A percentile compares a stretch with the other conserved stretches of the same genome.
Evolutionary conservation across 2,329 filamentous ascomycete species (phyloP).

Genomic region (Rhinocladiella mackenziei): DNA sequence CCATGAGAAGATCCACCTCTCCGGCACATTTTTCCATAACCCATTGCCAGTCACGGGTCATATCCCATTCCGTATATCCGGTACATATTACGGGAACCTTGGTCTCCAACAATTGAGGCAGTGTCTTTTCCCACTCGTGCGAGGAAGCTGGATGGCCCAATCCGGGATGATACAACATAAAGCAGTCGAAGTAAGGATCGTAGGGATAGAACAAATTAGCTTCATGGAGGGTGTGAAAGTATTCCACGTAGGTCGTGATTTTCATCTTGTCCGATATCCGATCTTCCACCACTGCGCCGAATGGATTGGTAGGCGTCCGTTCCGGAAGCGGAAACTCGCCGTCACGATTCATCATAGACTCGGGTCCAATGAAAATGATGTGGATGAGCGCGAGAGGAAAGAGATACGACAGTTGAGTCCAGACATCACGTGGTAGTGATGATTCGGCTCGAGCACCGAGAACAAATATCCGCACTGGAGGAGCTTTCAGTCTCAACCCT

Average conservation of each 20-base stretch:
- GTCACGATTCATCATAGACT: conserved; percentile 92
- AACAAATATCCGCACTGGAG: conserved; percentile 86
- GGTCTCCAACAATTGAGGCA: conserved; percentile 86
- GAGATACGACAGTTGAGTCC: conserved; percentile 89
- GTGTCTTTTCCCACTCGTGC: conserved; percentile 88
- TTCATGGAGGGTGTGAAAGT: conserved; percentile 94
- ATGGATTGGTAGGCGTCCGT: conserved; percentile 80
- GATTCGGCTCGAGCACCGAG: conserved; percentile 96
- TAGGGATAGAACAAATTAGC: conserved; percentile 88
- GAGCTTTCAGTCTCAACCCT: conserved; percentile 76
- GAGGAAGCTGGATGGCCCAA: conserved; percentile 89
- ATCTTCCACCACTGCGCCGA: conserved; percentile 90
- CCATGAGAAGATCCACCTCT: conserved; percentile 86
- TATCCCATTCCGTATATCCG: conserved; percentile 92
- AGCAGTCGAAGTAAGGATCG: conserved; percentile 97
- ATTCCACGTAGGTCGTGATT: conserved; percentile 95
- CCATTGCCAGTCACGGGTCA: conserved; percentile 89
- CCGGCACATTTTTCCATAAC: conserved; percentile 78
- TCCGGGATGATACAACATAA: conserved; percentile 94
- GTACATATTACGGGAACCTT: conserved; percentile 93
- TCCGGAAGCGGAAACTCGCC: conserved; percentile 86
- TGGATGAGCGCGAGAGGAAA: conserved; percentile 92
- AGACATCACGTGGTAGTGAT: conserved; percentile 86
- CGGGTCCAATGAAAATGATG: conserved; percentile 89
- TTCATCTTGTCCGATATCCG: conserved; percentile 85